Base-by-base conservation (phyloP, 805 yeast genomes). In the Yarrowia deformans region DNA sequence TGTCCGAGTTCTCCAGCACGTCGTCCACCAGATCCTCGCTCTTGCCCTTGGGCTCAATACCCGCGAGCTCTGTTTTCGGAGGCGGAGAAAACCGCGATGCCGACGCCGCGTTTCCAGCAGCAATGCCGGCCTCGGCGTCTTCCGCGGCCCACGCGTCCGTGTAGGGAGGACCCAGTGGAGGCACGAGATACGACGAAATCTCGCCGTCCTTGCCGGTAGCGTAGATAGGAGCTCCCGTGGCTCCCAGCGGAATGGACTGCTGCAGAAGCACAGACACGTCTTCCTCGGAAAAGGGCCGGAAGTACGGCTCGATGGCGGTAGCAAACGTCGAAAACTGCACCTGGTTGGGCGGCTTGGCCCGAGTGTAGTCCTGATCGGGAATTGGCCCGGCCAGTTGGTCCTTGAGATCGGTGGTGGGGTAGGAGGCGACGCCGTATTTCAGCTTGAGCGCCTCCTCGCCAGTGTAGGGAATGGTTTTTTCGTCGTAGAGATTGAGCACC, bases 321-420 rank as follows among this genome's bases (percentile, higher is more conserved):
- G 91, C 90, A 76, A 91, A 95, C 0, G 99, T 93, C 13, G 90
- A 83, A 76, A 90, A 93, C 75, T 93, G 97, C 18, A 94, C 95
- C 80, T 95, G 99, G 77, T 92, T 94, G 1, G 92, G 79, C 19
- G 93, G 93, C 75, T 93, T 94, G 14, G 88, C 86, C 71, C 87
- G 87, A 6, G 97, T 88, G 73, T 91, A 92, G 78, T 95, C 98
- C 69, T 84, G 84, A 77, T 90, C 88, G 12, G 99, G 99, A 34
- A 93, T 88, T 43, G 83, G 86, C 2, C 99, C 99, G 0, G 99
- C 97, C 39, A 95, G 81, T 71, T 90, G 78, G 69, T 87, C 89
- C 72, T 86, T 82, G 55, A 95, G 80, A 75, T 93, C 97, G 48
- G 83, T 82, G 40, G 88, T 85, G 0, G 99, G 99, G 76, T 87